phyloP scores from a whole-genome alignment of 306 rosid species.

The Castanopsis chinensis region DNA sequence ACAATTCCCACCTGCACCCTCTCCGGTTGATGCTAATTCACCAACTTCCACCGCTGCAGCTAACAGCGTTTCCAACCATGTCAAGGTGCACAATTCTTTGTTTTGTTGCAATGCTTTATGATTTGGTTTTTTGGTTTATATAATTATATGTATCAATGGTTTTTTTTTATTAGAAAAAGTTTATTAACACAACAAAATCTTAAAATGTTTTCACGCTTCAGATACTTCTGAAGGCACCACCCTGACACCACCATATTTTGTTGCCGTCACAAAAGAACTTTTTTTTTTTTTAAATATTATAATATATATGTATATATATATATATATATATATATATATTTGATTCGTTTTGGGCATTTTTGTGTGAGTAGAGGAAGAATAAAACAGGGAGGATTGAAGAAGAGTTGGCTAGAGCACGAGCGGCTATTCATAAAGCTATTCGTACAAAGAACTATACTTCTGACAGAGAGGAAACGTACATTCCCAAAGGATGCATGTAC shows the following conservation, averaged over 20 bases:
- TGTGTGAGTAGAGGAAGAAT: constrained; percentile 1
- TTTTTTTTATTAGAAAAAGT: too few relatives aligned
- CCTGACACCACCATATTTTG: too few relatives aligned
- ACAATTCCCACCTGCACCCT: not conserved
- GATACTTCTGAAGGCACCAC: too few relatives aligned
- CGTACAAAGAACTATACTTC: constrained; percentile 37
- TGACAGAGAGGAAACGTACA: constrained; percentile 35
- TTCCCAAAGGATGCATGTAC: constrained; percentile 62
- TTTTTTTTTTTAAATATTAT: too few relatives aligned
- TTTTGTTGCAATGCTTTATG: not conserved
- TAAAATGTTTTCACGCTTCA: too few relatives aligned
- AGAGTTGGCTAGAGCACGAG: constrained; percentile 54
- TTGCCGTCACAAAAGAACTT: too few relatives aligned
- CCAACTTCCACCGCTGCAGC: not conserved
- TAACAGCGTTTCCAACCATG: not conserved
- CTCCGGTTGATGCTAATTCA: too few relatives aligned
- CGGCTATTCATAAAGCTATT: constrained; percentile 39
- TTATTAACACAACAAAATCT: too few relatives aligned
- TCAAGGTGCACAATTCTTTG: not conserved
- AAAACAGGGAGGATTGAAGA: constrained; percentile 41
- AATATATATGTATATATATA: too few relatives aligned
- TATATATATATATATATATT: too few relatives aligned
- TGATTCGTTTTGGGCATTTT: too few relatives aligned
- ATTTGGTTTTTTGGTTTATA: not conserved
- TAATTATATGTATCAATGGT: not conserved